phyloP scores from a whole-genome alignment of 202 grass and related monocot genomes.

The Panicum hallii region DNA sequence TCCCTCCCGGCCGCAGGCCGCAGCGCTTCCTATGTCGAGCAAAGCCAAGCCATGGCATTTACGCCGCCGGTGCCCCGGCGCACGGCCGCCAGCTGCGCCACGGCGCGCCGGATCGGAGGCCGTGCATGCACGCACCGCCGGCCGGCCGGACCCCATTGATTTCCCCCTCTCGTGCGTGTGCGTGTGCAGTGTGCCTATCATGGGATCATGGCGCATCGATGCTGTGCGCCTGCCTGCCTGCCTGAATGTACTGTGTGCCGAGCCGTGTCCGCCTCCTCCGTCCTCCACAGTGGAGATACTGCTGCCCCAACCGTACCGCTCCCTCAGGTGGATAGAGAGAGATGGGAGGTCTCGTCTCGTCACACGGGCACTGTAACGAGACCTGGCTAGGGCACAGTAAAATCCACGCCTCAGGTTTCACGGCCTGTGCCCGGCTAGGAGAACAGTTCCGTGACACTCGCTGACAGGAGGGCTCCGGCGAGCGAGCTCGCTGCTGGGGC shows the following conservation, averaged over 20 bases:
- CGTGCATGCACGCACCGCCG: neutral
- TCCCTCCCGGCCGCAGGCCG: neutral
- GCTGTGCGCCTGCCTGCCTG: neutral
- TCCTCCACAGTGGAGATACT: neutral
- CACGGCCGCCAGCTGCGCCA: neutral
- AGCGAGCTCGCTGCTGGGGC: neutral
- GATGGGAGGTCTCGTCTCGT: neutral
- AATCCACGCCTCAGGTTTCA: neutral
- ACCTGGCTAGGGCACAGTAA: neutral
- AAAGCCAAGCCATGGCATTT: constrained; percentile 9
- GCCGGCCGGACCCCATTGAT: neutral
- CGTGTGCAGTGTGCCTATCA: neutral
- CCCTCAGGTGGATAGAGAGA: neutral
- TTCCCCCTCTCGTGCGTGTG: neutral
- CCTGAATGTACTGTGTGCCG: constrained; percentile 11
- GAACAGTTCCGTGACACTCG: constrained; percentile 1
- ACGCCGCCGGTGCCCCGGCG: constrained; percentile 14
- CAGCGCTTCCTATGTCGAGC: constrained; percentile 19
- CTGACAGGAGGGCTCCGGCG: neutral
- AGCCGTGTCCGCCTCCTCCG: neutral
- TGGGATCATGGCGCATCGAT: neutral
- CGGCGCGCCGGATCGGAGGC: neutral
- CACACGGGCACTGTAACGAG: neutral
- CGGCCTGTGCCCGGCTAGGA: neutral
- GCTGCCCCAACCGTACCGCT: neutral